Evolutionary conservation across 345 rosid species (phyloP).

Genomic region (Gynandropsis gynandra): DNA sequence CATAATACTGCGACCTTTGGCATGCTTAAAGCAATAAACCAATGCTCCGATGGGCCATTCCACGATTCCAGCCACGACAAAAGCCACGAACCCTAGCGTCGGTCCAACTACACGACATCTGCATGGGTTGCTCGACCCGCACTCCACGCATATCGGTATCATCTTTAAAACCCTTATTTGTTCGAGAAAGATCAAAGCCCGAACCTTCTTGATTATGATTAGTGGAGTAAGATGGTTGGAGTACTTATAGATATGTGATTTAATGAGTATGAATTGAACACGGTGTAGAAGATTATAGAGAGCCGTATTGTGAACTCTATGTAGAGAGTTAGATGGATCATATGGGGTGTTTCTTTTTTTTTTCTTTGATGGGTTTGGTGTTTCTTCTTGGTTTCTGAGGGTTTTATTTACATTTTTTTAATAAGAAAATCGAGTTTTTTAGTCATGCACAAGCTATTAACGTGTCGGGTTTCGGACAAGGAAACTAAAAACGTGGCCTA

Average conservation of each 20-base stretch:
- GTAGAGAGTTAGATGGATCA: conserved; percentile 26
- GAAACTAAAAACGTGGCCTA: no score
- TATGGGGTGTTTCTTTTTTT: conserved; percentile 1
- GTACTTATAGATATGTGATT: conserved; percentile 22
- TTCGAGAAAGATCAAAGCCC: neutral
- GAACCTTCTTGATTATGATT: no score
- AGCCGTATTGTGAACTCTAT: conserved; percentile 20
- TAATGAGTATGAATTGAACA: conserved; percentile 20
- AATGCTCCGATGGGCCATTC: conserved; percentile 93
- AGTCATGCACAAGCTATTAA: neutral
- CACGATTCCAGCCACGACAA: conserved; percentile 52
- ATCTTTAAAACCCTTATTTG: neutral
- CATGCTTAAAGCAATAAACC: conserved; percentile 60
- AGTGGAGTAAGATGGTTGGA: conserved; percentile 3
- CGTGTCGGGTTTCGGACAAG: no score
- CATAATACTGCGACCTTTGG: conserved; percentile 75
- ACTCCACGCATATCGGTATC: conserved; percentile 63
- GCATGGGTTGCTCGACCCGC: conserved; percentile 76
- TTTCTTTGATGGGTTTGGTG: neutral
- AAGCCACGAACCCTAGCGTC: conserved; percentile 71
- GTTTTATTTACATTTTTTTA: conserved; percentile 5
- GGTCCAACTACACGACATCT: conserved; percentile 88
- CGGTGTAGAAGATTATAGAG: conserved; percentile 8
- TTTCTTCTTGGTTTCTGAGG: no score
- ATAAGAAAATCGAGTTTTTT: conserved; percentile 19